phyloP scores from a whole-genome alignment of 495 filamentous ascomycete genomes.

The Letharia lupina region DNA sequence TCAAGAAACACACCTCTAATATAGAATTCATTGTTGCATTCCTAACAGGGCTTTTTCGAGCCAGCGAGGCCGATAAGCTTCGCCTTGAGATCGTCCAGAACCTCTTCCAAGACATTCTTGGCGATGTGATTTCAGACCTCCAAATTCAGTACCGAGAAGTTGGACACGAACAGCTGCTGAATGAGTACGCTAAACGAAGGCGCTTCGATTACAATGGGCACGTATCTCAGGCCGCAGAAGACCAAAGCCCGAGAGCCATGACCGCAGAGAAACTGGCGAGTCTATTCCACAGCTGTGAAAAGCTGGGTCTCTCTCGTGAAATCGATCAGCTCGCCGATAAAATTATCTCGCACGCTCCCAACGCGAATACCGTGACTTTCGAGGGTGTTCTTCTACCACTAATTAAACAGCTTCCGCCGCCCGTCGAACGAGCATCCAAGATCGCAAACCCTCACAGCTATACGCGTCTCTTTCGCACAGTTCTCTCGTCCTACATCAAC shows the following conservation, averaged over 20 bases:
- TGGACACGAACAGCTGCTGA: not conserved
- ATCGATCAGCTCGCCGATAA: not conserved
- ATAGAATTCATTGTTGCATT: not conserved
- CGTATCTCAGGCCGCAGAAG: not conserved
- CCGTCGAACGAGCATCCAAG: not conserved
- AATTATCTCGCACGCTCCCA: not conserved
- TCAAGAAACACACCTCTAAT: constrained; percentile 9
- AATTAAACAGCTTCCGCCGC: not conserved
- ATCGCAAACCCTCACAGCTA: not conserved
- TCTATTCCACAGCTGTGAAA: not conserved
- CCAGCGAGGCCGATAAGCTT: not conserved
- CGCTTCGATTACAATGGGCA: not conserved
- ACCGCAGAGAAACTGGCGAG: not conserved
- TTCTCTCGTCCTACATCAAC: not conserved
- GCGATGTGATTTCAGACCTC: not conserved
- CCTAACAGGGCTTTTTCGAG: not conserved
- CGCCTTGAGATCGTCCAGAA: not conserved
- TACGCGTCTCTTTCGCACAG: not conserved
- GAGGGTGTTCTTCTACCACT: constrained; percentile 2
- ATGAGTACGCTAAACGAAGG: not conserved
- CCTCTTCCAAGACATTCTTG: constrained; percentile 7
- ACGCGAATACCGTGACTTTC: not conserved
- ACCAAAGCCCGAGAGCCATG: not conserved
- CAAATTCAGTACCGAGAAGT: not conserved
- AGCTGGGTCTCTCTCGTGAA: not conserved